Percentiles rank a stretch among this genome's conserved stretches.
Conservation (phyloP, 345 rosid species). For the Orychophragmus violaceus region DNA sequence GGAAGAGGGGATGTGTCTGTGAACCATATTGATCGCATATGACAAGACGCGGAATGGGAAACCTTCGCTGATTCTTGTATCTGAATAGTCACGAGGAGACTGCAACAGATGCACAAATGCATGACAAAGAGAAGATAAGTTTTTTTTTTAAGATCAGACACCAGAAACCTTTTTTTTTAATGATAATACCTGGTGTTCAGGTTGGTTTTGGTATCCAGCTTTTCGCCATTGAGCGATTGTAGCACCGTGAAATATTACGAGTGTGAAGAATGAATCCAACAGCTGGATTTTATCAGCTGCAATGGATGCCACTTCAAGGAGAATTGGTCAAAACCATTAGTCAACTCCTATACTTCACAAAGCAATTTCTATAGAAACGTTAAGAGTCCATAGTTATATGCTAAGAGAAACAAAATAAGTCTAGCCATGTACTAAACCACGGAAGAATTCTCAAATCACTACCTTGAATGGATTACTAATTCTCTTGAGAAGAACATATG, state of each 20-base stretch:
- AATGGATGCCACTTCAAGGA: conserved; percentile 84
- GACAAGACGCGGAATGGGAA: conserved; percentile 88
- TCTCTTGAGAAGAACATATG: no score
- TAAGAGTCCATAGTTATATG: no score
- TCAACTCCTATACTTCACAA: conserved; percentile 76
- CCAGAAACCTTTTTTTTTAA: not conserved
- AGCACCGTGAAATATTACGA: conserved; percentile 88
- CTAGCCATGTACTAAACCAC: no score
- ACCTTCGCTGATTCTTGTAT: conserved; percentile 71
- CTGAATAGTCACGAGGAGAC: conserved; percentile 63
- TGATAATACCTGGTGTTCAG: conserved; percentile 73
- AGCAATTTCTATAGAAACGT: no score
- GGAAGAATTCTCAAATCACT: no score
- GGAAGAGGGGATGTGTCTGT: conserved; percentile 47
- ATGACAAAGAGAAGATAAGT: conserved; percentile 32
- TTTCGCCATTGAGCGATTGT: conserved; percentile 96
- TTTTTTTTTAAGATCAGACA: not conserved
- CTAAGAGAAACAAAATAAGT: no score
- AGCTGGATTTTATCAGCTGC: conserved; percentile 84
- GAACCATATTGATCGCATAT: conserved; percentile 96
- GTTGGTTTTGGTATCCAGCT: conserved; percentile 83
- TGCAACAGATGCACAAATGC: conserved; percentile 75
- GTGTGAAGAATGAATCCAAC: conserved; percentile 75
- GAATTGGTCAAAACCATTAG: conserved; percentile 84
- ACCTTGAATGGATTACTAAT: no score